Base-by-base conservation (phyloP, 176 grass and related monocot species). In the Pontederia crassipes region DNA sequence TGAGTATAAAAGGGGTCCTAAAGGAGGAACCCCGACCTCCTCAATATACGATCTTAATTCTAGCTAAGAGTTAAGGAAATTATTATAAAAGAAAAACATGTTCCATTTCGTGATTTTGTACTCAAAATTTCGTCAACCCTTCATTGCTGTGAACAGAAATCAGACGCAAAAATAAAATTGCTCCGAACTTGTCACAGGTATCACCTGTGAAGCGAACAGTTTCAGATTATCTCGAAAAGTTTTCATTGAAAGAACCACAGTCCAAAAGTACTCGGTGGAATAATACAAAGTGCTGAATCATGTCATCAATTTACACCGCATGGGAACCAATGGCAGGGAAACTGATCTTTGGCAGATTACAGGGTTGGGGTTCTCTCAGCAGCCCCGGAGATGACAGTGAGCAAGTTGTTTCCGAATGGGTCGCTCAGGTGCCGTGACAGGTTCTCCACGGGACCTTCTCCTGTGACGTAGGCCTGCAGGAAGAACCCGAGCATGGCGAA, bases 371-470 rank as follows among this genome's bases (percentile, higher is more conserved):
- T 26, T 79, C 93, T 92, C 71, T 98, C 93, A 74, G 74, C 87
- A 20, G 81, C 73, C 47, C 81, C 81, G 20, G 93, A 98, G 71
- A 98, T 85, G 59, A 98, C 93, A 55, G 93, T 98, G 56, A 98
- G 93, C 59, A 98, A 78, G 79, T 98, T 98, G 87, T 98, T 98
- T 62, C 87, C 87, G 71, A 98, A 98, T 46, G 93, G 93, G 79
- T 98, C 87, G 58, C 87, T 89, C 67, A 98, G 85, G 77, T 98
- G 93, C 74, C 74, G 78, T 52, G 79, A 45, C 14, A 98, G 87
- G 74, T 98, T 98, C 81, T 92, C 93, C 45, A 92, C 85, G n/a
- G 93, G 93, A 17, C 93, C 93, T 48, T 98, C 81, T 15, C 93
- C 93, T 3, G 93, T 98, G 87, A 98, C 93, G 59, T 98, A 92